phyloP scores from a whole-genome alignment of 495 filamentous ascomycete genomes.

The Aspergillus affinis region DNA sequence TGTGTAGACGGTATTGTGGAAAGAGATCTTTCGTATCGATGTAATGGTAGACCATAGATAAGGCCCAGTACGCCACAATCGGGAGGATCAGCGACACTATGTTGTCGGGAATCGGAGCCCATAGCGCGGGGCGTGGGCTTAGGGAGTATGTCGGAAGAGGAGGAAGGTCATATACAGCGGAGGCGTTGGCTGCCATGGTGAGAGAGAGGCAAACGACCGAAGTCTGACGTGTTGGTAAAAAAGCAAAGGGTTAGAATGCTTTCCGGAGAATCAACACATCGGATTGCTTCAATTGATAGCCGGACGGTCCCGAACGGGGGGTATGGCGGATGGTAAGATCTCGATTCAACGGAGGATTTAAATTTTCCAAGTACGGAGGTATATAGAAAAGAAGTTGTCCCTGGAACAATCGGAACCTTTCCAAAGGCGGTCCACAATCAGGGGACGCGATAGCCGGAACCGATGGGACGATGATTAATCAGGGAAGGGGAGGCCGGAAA shows the following conservation, averaged over 20 bases:
- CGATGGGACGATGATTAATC: slow-evolving; percentile 2
- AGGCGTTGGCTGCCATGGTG: slow-evolving; percentile 43
- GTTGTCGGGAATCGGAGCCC: slow-evolving; percentile 79
- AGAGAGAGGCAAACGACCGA: slow-evolving; percentile 5
- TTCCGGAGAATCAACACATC: slow-evolving; percentile 12
- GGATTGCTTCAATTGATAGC: slow-evolving; percentile 4
- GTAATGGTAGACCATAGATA: slow-evolving; percentile 84
- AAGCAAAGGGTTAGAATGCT: not conserved
- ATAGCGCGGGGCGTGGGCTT: slow-evolving; percentile 62
- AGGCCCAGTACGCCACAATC: slow-evolving; percentile 82
- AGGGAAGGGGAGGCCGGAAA: not conserved
- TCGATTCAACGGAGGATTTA: not conserved
- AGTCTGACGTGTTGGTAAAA: not conserved
- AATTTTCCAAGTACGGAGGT: not conserved
- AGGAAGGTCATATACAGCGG: slow-evolving; percentile 57
- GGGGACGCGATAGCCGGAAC: slow-evolving; percentile 1
- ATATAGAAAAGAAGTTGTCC: slow-evolving; percentile 1
- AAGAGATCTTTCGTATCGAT: slow-evolving; percentile 81
- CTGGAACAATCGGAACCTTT: slow-evolving; percentile 4
- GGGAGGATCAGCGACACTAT: slow-evolving; percentile 71
- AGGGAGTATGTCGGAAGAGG: slow-evolving; percentile 75
- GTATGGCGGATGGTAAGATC: not conserved
- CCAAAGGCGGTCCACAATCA: slow-evolving; percentile 6
- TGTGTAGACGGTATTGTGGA: slow-evolving; percentile 86
- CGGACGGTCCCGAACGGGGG: not conserved